Conservation (phyloP, 2,329 filamentous ascomycete genomes). For the Gnomoniopsis smithogilvyi region DNA sequence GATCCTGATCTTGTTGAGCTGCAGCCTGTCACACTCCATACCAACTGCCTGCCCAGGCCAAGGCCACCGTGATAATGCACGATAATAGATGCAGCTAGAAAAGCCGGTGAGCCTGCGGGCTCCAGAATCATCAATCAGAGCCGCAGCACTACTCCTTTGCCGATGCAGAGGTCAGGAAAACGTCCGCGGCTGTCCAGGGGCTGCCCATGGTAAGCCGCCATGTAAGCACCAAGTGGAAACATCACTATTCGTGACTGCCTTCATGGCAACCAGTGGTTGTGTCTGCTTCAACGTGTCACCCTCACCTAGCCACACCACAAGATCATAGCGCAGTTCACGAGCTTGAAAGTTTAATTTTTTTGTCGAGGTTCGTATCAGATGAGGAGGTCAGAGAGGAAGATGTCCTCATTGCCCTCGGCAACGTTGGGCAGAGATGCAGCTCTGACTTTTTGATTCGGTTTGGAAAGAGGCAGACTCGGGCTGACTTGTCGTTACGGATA, state of each 20-base stretch:
- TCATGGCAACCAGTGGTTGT: slow-evolving; percentile 4
- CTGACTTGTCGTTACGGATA: neutral
- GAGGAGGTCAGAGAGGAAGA: neutral
- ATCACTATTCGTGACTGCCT: neutral
- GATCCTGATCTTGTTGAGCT: neutral
- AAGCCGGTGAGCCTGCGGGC: slow-evolving; percentile 14
- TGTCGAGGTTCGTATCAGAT: neutral
- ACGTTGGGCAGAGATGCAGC: slow-evolving; percentile 10
- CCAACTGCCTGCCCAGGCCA: slow-evolving; percentile 3
- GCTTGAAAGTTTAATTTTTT: slow-evolving; percentile 1
- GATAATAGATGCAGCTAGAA: slow-evolving; percentile 15
- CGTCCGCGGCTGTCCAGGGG: slow-evolving; percentile 2
- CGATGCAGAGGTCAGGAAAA: slow-evolving; percentile 6
- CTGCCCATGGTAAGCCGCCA: slow-evolving; percentile 5
- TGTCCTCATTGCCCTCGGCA: neutral
- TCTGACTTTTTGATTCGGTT: neutral
- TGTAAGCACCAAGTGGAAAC: slow-evolving; percentile 8
- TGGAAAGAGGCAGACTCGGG: neutral
- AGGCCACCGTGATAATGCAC: slow-evolving; percentile 9
- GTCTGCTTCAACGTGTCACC: slow-evolving; percentile 3
- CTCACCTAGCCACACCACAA: neutral
- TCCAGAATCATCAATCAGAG: slow-evolving; percentile 1
- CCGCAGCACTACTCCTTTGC: neutral
- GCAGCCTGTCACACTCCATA: neutral
- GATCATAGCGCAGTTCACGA: slow-evolving; percentile 1